Percentiles rank a stretch among this genome's conserved stretches.
phyloP scores from a whole-genome alignment of 768 basidiomycete genomes.

The Xerocomellus amylosporus region DNA sequence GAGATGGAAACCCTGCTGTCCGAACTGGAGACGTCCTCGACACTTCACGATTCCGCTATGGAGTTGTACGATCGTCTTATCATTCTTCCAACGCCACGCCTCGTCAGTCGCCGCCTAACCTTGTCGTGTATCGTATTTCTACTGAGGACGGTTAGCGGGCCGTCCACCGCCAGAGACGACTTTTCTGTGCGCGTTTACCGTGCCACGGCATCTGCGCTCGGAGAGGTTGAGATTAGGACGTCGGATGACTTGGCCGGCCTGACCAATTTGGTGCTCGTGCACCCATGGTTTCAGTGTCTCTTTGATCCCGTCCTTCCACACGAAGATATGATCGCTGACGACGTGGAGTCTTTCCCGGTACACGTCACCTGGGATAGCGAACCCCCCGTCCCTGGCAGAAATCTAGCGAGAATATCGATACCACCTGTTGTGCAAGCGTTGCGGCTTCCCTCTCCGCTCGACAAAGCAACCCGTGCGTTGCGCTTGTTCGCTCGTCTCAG shows the following conservation, averaged over 20 bases:
- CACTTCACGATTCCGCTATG: slow-evolving; percentile 3
- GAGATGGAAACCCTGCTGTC: slow-evolving; percentile 8
- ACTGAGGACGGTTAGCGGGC: slow-evolving; percentile 8
- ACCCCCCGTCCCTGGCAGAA: neutral
- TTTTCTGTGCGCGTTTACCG: slow-evolving; percentile 7
- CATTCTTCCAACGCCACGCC: slow-evolving; percentile 10
- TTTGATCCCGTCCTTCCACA: slow-evolving; percentile 17
- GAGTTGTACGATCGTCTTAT: slow-evolving; percentile 12
- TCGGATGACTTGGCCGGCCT: slow-evolving; percentile 3
- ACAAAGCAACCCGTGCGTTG: slow-evolving; percentile 15
- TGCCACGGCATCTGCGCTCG: slow-evolving; percentile 10
- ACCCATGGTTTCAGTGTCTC: slow-evolving; percentile 17
- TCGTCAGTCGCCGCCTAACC: slow-evolving; percentile 16
- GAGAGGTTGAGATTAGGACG: slow-evolving; percentile 10
- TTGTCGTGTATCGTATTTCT: slow-evolving; percentile 15
- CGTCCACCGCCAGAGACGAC: neutral
- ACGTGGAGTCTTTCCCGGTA: neutral
- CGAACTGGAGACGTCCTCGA: neutral
- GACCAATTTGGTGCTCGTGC: slow-evolving; percentile 18
- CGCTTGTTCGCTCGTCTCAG: slow-evolving; percentile 11
- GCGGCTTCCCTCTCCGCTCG: slow-evolving; percentile 13
- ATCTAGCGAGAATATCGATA: neutral
- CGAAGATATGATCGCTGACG: slow-evolving; percentile 18
- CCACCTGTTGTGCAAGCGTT: neutral
- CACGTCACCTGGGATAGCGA: neutral